Evolutionary conservation across 257 asterid species (phyloP).

Genomic region (Handroanthus guayacan): DNA sequence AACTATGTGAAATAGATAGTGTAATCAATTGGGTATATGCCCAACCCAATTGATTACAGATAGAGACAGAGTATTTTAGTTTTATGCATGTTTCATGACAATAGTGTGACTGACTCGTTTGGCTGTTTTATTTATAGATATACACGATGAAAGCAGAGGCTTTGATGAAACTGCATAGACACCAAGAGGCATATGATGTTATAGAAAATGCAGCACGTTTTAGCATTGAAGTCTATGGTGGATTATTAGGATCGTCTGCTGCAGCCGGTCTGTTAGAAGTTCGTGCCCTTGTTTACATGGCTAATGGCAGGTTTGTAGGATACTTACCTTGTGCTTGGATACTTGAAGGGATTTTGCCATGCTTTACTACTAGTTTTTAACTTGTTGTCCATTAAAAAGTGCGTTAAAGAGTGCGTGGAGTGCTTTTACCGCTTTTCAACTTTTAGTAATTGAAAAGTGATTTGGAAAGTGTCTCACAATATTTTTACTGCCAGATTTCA

Average conservation of each 20-base stretch:
- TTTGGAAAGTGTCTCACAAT: too few relatives aligned
- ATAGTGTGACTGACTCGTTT: not conserved
- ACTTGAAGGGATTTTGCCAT: too few relatives aligned
- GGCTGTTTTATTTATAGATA: constrained; percentile 40
- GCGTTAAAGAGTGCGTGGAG: too few relatives aligned
- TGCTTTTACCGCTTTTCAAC: too few relatives aligned
- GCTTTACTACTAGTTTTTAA: too few relatives aligned
- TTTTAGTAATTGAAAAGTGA: too few relatives aligned
- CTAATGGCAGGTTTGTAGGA: constrained; percentile 61
- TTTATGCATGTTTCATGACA: not conserved
- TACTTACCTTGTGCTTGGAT: not conserved
- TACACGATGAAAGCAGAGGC: constrained; percentile 71
- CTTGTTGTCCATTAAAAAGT: too few relatives aligned
- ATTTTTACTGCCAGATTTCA: too few relatives aligned
- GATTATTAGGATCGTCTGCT: constrained; percentile 48
- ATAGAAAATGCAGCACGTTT: constrained; percentile 44
- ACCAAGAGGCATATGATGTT: constrained; percentile 57
- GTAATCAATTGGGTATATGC: too few relatives aligned
- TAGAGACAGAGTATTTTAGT: not conserved
- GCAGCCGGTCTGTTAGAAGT: constrained; percentile 46
- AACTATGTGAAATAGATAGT: too few relatives aligned
- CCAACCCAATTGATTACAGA: too few relatives aligned
- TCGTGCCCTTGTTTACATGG: constrained; percentile 55
- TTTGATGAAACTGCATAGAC: constrained; percentile 55
- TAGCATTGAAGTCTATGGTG: constrained; percentile 35